Base-by-base conservation (phyloP, 1,139 yeast species). In the Lodderomyces pseudojiufengensis region DNA sequence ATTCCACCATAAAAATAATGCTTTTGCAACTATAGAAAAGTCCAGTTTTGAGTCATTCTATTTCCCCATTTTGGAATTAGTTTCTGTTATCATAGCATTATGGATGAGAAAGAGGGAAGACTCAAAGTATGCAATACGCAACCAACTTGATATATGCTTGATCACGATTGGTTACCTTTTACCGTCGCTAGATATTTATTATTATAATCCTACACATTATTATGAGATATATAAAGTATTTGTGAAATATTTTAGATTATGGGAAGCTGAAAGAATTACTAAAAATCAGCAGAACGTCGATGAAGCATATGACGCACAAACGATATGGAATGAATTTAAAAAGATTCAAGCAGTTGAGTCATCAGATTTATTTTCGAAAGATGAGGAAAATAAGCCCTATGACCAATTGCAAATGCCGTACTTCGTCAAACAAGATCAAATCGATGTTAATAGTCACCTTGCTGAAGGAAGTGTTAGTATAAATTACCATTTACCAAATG, bases 1-100 rank as follows among this genome's bases (percentile, higher is more conserved):
- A 7, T 20, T 20, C 9, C 12, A 25, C 29, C 11, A 22, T 7
- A 16, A 20, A 3, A 15, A 14, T 12, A 3, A 7, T 11, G 10
- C 10, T 10, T 3, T 15, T 15, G 5, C 31, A n/a, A 20, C 9
- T 10, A 18, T 23, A n/a, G 7, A 6, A 6, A 10, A 20, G 14
- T 29, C 33, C 12, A 24, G 18, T 22, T 43, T 40, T 31, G 38
- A 30, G n/a, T 29, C 40, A 9, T 40, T 43, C 26, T 32, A 35
- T 13, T 40, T 33, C 28, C 46, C 48, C 6, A 32, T 44, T 3
- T 15, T 41, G 10, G 39, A 41, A 26, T 45, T 43, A 29, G 10
- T 24, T 13, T 13, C 36, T 2, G 41, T 43, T 21, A 21, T 35
- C n/a, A 9, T 26, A n/a, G 27, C 39, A 11, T 11, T 39, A 8